phyloP scores from a whole-genome alignment of 1,284 basidiomycete species.

The Ganoderma multipileum region DNA sequence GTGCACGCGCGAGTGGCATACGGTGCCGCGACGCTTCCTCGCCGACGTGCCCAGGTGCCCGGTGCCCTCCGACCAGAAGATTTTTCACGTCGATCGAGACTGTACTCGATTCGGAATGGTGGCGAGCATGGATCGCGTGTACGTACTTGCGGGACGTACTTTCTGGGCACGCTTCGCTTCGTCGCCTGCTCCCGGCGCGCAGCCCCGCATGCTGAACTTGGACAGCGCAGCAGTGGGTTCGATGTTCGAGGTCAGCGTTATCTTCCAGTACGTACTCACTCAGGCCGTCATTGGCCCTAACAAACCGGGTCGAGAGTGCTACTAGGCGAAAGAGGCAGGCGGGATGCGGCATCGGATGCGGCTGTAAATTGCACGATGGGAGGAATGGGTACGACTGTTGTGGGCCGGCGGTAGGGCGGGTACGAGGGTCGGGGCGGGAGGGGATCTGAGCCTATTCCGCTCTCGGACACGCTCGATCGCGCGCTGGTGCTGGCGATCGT shows the following conservation, averaged over 20 bases:
- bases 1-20: neutral
- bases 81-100: neutral
- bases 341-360: neutral
- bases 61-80: neutral
- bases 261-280: neutral
- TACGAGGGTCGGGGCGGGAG: neutral
- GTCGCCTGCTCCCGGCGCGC: neutral
- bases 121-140: neutral
- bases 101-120: neutral
- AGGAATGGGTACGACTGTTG: neutral
- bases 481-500: neutral
- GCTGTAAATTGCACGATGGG: neutral
- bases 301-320: neutral
- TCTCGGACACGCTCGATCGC: neutral
- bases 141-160: neutral
- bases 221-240: neutral
- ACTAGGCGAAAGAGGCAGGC: neutral
- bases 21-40: neutral
- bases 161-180: neutral
- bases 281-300: neutral
- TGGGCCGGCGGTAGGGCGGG: neutral
- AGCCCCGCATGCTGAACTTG: neutral
- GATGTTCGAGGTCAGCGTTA: neutral
- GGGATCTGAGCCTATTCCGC: neutral
- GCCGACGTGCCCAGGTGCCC: neutral